Evolutionary conservation across 345 rosid genomes (phyloP), one percentile per base, ranked within the genome.

Genomic region (Acer campestre): DNA sequence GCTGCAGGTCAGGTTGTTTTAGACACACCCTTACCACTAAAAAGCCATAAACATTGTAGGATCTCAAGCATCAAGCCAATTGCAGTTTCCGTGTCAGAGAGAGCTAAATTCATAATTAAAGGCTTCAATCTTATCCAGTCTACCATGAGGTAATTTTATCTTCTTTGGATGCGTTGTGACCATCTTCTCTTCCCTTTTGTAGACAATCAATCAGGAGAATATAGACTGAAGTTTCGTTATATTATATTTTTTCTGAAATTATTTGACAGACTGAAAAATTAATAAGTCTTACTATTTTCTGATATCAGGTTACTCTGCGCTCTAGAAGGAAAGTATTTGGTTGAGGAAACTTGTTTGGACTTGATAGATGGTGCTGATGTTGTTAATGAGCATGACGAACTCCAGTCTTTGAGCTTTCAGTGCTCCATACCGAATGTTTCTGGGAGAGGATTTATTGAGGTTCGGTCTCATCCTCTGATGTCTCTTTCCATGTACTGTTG

Each of bases 401-500:
- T 79, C 65, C 90, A 85, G 42, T 53, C 40, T 58, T 79, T 91
- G 61, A 81, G 74, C 81, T 85, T 88, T 53, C 56, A 40, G 46
- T 90, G 89, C 77, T 82, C 91, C n/a, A 68, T 90, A 25, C 90
- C 96, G 14, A 44, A 75, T 68, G 79, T 85, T 64, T 76, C 77
- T 64, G 96, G 96, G 31, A 85, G 93, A 84, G 96, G 96, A 73
- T 90, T 90, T 70, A 85, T 91, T 69, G 96, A 91, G 96, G 96
- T 91, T 67, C 63, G 68, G 29, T 69, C 70, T 67, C 67, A 16
- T 66, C 46, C 10, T 56, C 27, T 76, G 6, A 31, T 74, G 67
- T 56, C 73, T 75, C 49, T 76, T 23, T 59, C 42, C 25, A 16
- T 67, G 29, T 72, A 25, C 23, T 74, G 9, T n/a, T 51, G 6